Base-by-base conservation (phyloP, 2,329 filamentous ascomycete species). In the Fusarium globosum region DNA sequence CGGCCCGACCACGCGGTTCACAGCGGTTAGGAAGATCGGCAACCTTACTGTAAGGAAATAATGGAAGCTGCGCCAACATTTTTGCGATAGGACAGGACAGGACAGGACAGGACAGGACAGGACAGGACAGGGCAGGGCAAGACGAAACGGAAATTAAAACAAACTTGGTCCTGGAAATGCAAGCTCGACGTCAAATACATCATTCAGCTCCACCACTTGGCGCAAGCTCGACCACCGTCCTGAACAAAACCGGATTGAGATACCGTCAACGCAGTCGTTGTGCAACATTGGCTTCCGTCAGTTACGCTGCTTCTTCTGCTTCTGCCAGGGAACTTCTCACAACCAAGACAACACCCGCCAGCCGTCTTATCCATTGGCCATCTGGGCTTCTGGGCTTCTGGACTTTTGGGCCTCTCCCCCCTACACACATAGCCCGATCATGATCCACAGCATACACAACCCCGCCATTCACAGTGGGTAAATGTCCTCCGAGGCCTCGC, bases 401-500 rank as follows among this genome's bases (percentile, higher is more conserved):
- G 51, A 46, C 60, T 51, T 56, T 41, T 71, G 30, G 48, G 36
- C 45, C 45, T 33, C 39, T 20, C 20, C 36, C 45, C 67, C 66
- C 51, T 69, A 58, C 60, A 63, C 55, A 36, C 76, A 74, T 71
- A 68, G 76, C 74, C 73, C 67, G 69, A 71, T 72, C 65, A 70
- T 64, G 59, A 68, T 53, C 74, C 71, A 73, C 73, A 59, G 51
- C 51, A 62, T 39, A 69, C 53, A 71, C 56, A 69, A 65, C 74
- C 73, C 75, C 75, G 69, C 75, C 64, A 75, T 69, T 71, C 66
- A 73, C 57, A 53, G 66, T 67, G 61, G 67, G 64, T 59, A 64
- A 53, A 65, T 61, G 39, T 30, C 51, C 64, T 51, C 68, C 57
- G 46, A 68, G 63, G 36, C 57, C 67, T 71, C 39, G 51, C 63